Conservation (phyloP, 352 stramenopile genomes). For the Globisporangium spiculum region DNA sequence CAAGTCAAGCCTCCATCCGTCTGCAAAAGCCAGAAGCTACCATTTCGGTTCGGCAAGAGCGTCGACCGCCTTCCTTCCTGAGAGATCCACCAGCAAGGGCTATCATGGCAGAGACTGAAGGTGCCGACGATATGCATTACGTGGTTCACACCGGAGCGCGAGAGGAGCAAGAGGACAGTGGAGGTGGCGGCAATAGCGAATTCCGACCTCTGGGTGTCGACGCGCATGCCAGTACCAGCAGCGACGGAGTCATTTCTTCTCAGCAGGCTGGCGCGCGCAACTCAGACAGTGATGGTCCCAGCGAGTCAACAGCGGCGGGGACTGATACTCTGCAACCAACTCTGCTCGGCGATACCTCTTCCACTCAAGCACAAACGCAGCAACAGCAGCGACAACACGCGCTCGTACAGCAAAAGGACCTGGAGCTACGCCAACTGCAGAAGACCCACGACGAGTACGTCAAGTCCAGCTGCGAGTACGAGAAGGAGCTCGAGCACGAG, state of each 20-base stretch:
- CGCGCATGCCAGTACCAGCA: not conserved
- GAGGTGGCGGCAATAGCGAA: not conserved
- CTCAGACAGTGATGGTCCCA: not conserved
- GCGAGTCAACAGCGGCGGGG: not conserved
- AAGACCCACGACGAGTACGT: slow-evolving; percentile 72
- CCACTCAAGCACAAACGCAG: not conserved
- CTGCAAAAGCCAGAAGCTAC: not conserved
- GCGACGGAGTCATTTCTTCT: not conserved
- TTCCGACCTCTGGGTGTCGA: not conserved
- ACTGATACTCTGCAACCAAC: not conserved
- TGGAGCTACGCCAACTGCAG: slow-evolving; percentile 52
- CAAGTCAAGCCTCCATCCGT: not conserved
- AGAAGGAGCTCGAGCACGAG: slow-evolving; percentile 63
- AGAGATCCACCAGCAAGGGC: not conserved
- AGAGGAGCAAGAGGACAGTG: slow-evolving; percentile 1
- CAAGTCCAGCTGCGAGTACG: slow-evolving; percentile 71
- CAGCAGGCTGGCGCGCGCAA: not conserved
- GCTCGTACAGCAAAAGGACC: slow-evolving; percentile 3
- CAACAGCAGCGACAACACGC: slow-evolving; percentile 3
- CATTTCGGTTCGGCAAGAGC: slow-evolving; percentile 5
- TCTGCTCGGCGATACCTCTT: not conserved
- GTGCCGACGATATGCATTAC: not conserved
- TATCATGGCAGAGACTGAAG: not conserved
- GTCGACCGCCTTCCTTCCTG: not conserved
- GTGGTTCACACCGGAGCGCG: not conserved